Evolutionary conservation across 805 yeast species (phyloP), one percentile per base, ranked within the genome.

Genomic region (Monosporozyma yasuniensis): DNA sequence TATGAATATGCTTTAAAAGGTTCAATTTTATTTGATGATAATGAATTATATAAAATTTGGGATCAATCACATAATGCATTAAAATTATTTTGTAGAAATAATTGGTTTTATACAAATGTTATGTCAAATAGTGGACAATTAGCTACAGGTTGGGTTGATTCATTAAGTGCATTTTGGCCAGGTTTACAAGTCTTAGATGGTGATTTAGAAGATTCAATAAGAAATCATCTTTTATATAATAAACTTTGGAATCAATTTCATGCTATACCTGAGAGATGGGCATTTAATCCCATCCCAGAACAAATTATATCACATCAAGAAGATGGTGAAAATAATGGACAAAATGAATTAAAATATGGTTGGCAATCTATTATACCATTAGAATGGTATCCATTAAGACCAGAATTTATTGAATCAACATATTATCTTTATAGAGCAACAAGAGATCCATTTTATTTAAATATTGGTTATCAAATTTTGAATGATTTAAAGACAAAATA

Each of bases 311-410:
- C 35, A 25, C 30, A 43, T 16, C 28, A 38, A 12, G 16, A 19
- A 16, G 42, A 18, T n/a, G 16, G 37, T 12, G 39, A 38, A 16
- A 34, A 21, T 8, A 32, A 39, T 19, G 42, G 39, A n/a, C 34
- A 19, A 18, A 14, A 37, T 37, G 41, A 37, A 37, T 37, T 18
- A 7, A 3, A 18, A 18, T 37, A 6, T 43, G 39, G 22, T 18
- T 39, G 42, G 42, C 42, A 32, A n/a, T 34, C 44, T 2, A 43
- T 41, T 3, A 37, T 55, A 3, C 63, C 78, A 0, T 67, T 88
- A 32, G 95, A 87, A 61, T 90, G 96, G 96, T 90, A 87, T 60
- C 96, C 96, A 2, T 70, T 90, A 42, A 71, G 98, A 49, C 98
- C 98, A 0, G 98, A 90, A 62, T 87, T 89, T 56, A 76, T 87